Evolutionary conservation across 2,329 filamentous ascomycete species (phyloP), one percentile per base, ranked within the genome.

Genomic region (Exophiala phaeomuriformis): DNA sequence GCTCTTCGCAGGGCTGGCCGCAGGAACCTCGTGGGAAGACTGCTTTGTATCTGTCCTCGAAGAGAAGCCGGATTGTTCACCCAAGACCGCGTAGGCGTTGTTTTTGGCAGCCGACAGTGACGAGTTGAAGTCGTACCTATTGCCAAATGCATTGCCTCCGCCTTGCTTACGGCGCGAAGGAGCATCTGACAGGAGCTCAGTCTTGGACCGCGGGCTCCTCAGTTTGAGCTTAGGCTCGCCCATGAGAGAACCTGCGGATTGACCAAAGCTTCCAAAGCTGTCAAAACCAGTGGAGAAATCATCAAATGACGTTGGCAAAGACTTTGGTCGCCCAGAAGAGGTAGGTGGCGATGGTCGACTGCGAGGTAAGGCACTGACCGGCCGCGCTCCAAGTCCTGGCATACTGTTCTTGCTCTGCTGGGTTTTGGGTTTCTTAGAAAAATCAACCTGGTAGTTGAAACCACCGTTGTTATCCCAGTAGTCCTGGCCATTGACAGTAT

Each of bases 101-200:
- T 85, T 83, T 67, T 91, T 85, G 8, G 89, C 90, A 48, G 90
- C 89, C 49, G 80, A 84, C 31, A 97, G 78, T 0, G 93, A 97
- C n/a, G 88, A 88, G 57, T 87, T 85, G 69, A 98, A 97, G 72
- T 97, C 91, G 68, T 98, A 98, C 50, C 93, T 86, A 69, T 90
- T 90, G 44, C 89, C 87, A 68, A 97, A 96, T 12, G 85, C 86
- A 63, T 87, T 83, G 29, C 83, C 82, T 60, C 79, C 82, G 68
- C 64, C 75, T 61, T 73, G 71, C 36, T 70, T 69, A 37, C 73
- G 72, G 27, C 68, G 73, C 40, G 71, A 66, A 12, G 73, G 72
- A 41, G 72, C 67, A 59, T 87, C 82, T 50, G 79, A 81, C 28
- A 85, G 78, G 51, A 87, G 69, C 61, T 79, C 83, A 43, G 77